These are phyloP conservation scores for Tolypocladium nubicola DNA, from an alignment of 2,329 filamentous ascomycete species.

Conservation along the genomic window DNA sequence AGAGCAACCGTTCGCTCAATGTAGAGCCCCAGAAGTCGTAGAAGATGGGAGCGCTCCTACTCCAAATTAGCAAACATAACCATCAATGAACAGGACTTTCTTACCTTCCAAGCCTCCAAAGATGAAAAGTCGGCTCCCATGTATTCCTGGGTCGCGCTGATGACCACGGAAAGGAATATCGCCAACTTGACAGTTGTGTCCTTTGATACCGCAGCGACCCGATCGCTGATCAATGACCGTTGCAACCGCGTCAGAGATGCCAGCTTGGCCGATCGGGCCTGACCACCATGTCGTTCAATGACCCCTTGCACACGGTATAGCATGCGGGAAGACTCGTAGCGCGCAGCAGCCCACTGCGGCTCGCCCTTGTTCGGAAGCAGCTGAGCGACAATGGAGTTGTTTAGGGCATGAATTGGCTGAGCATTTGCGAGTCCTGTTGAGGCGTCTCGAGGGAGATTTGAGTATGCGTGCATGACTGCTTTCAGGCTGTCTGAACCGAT, in stretches of 20 bases:
- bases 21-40: slow-evolving; percentile 35
- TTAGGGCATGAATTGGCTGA: slow-evolving; percentile 47
- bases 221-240: slow-evolving; percentile 43
- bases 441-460: slow-evolving; percentile 15
- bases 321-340: slow-evolving; percentile 39
- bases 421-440: slow-evolving; percentile 22
- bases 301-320: slow-evolving; percentile 29
- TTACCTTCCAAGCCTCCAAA: slow-evolving; percentile 19
- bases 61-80: not conserved
- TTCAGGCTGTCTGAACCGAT: slow-evolving; percentile 16
- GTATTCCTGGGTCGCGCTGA: slow-evolving; percentile 32
- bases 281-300: slow-evolving; percentile 29
- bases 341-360: slow-evolving; percentile 38
- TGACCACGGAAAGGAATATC: slow-evolving; percentile 35
- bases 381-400: slow-evolving; percentile 43
- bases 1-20: slow-evolving; percentile 43
- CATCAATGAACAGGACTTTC: slow-evolving; percentile 5
- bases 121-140: slow-evolving; percentile 22
- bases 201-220: slow-evolving; percentile 44
- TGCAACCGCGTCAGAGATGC: slow-evolving; percentile 49
- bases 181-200: slow-evolving; percentile 48
- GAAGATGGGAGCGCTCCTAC: slow-evolving; percentile 18
- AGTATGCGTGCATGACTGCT: slow-evolving; percentile 25
- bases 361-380: slow-evolving; percentile 26
- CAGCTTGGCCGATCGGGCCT: slow-evolving; percentile 35